Base-by-base conservation (phyloP, 2,329 filamentous ascomycete species). In the Hypoxylon sp. region DNA sequence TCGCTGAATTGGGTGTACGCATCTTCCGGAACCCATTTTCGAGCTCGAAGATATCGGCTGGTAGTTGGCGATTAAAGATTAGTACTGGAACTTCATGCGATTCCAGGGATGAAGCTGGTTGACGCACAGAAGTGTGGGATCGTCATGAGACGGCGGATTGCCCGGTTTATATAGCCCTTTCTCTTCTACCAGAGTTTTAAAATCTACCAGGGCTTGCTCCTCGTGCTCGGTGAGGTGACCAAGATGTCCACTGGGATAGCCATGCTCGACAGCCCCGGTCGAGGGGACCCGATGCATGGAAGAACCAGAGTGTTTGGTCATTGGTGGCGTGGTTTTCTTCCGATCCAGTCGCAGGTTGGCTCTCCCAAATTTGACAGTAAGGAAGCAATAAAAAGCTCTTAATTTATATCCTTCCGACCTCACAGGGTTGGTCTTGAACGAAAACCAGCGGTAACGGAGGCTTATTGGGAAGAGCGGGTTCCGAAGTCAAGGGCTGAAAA, bases 21-120 rank as follows among this genome's bases (percentile, higher is more conserved):
- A 71, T 95, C 93, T 70, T 88, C 81, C 8, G 92, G 86, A 27
- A 90, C 82, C 83, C 95, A 97, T 78, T 89, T 91, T 61, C 94
- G 89, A 32, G 94, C 94, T 73, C 94, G 91, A 53, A 97, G 84
- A 78, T 91, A 97, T 65, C 94, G 93, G 67, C 93, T 96, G n/a
- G 12, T 39, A 16, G 25, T 53, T 41, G 21, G 39, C 51, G 41
- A 65, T 23, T 32, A 27, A n/a, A 46, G 47, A 61, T 70, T 55
- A 66, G 66, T 32, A 57, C 29, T 64, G 41, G 65, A 34, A 65
- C 53, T 45, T 55, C 55, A 29, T 14, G 48, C 27, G 53, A 41
- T 34, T 48, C 27, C 16, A 16, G 39, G 9, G 19, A 41, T 58
- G 6, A 14, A 12, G 43, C 16, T 34, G 37, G n/a, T 52, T 45